A percentile compares a stretch with the other conserved stretches of the same genome.
phyloP scores from a whole-genome alignment of 768 basidiomycete species.

The Mrakia blollopis region DNA sequence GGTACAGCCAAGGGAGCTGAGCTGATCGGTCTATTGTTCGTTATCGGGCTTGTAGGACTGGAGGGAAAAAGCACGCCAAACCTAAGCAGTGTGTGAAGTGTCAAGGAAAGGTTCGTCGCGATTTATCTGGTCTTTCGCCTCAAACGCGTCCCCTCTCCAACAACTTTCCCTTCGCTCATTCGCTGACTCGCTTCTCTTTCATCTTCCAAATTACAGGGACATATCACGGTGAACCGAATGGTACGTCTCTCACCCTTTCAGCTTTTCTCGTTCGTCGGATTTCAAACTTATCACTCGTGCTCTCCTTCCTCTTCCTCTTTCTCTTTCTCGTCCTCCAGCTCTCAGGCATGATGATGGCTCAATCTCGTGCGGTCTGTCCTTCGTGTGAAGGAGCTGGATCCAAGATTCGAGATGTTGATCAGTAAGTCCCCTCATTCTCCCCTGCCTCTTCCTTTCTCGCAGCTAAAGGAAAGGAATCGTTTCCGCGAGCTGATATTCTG shows the following conservation, averaged over 20 bases:
- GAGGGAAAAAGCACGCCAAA: conserved; percentile 76
- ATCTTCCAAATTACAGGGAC: conserved; percentile 7
- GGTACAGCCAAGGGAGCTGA: too few species aligned
- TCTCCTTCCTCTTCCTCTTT: not conserved
- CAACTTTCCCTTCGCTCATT: too few species aligned
- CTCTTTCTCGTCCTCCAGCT: too few species aligned
- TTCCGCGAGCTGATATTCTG: not conserved
- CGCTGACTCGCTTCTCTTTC: too few species aligned
- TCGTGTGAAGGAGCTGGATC: conserved; percentile 46
- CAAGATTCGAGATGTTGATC: conserved; percentile 75
- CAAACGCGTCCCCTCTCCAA: too few species aligned
- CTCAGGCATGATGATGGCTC: conserved; percentile 41
- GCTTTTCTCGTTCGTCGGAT: not conserved
- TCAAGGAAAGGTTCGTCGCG: conserved; percentile 62
- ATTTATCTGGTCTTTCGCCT: not conserved
- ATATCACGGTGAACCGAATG: conserved; percentile 41
- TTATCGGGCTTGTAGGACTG: conserved; percentile 54
- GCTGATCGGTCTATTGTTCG: not conserved
- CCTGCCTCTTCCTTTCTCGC: not conserved
- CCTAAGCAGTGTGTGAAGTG: conserved; percentile 75
- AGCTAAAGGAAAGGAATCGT: not conserved
- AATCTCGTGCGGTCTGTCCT: conserved; percentile 43
- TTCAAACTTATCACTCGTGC: not conserved
- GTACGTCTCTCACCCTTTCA: conserved; percentile 34
- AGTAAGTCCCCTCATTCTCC: conserved; percentile 54